phyloP scores from a whole-genome alignment of 345 rosid genomes.

The Turritis glabra region DNA sequence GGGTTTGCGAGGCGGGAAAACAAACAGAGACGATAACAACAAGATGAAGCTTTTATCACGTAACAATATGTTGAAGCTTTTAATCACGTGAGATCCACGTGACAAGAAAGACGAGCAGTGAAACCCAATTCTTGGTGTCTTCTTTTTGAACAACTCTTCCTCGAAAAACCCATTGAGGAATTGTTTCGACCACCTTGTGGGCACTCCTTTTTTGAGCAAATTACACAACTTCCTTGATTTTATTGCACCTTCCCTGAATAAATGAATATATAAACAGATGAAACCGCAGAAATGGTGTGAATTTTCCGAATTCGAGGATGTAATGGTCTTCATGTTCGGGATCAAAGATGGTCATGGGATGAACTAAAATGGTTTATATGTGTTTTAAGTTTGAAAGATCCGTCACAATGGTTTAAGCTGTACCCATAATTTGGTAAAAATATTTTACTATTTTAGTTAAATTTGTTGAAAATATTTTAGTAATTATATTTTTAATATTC shows the following conservation, averaged over 20 bases:
- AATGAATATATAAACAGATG: background rate
- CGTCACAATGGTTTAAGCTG: no score
- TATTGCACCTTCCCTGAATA: background rate
- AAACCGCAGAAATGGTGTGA: background rate
- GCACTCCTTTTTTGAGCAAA: background rate
- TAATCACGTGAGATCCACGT: slow-evolving; percentile 4
- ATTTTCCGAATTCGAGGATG: background rate
- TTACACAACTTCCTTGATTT: background rate
- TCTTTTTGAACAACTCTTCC: background rate
- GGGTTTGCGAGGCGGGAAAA: background rate
- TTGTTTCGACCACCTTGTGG: slow-evolving; percentile 1
- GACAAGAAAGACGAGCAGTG: no score
- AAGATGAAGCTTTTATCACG: background rate
- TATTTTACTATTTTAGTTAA: no score
- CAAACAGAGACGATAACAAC: background rate
- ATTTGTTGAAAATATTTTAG: no score
- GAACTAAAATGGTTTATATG: no score
- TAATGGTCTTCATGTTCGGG: no score
- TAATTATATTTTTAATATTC: no score
- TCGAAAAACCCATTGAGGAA: background rate
- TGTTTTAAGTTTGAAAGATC: no score
- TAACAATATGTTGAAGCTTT: background rate
- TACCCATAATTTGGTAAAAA: no score
- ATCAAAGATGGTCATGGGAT: no score
- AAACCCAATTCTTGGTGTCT: background rate